phyloP scores from a whole-genome alignment of 225 moss, liverwort and hornwort species.

The Polytrichum commune region DNA sequence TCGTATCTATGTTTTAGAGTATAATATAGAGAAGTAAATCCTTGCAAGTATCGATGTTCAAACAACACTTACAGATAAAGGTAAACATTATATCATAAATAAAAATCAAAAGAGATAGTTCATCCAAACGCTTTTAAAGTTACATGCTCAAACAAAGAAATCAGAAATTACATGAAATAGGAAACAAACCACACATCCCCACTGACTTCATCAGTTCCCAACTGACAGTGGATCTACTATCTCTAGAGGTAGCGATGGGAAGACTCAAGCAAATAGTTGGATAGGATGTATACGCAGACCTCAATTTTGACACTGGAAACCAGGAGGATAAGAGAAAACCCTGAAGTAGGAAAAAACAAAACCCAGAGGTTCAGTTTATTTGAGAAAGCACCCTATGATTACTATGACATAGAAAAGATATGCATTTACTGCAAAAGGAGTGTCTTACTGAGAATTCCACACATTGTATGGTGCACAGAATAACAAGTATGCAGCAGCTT shows the following conservation, averaged over 20 bases:
- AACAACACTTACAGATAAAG: background rate
- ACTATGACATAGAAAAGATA: too few species aligned
- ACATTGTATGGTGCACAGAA: too few species aligned
- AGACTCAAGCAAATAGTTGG: background rate
- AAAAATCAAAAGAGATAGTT: background rate
- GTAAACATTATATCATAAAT: background rate
- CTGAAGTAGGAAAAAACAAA: background rate
- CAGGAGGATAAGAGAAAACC: background rate
- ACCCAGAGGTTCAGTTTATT: too few species aligned
- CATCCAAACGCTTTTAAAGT: too few species aligned
- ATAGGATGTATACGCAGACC: too few species aligned
- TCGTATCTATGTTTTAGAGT: background rate
- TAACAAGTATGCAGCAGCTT: too few species aligned
- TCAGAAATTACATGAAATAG: background rate
- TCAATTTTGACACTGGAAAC: background rate
- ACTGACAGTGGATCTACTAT: too few species aligned
- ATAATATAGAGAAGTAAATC: background rate
- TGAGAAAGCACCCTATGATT: too few species aligned
- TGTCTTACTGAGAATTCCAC: too few species aligned
- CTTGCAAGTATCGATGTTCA: background rate
- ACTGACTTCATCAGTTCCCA: too few species aligned
- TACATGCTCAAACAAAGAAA: background rate
- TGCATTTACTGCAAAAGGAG: too few species aligned
- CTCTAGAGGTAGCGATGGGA: background rate
- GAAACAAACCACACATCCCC: too few species aligned